Base-by-base conservation (phyloP, 108 stramenopile genomes). In the Cylindrotheca fusiformis region DNA sequence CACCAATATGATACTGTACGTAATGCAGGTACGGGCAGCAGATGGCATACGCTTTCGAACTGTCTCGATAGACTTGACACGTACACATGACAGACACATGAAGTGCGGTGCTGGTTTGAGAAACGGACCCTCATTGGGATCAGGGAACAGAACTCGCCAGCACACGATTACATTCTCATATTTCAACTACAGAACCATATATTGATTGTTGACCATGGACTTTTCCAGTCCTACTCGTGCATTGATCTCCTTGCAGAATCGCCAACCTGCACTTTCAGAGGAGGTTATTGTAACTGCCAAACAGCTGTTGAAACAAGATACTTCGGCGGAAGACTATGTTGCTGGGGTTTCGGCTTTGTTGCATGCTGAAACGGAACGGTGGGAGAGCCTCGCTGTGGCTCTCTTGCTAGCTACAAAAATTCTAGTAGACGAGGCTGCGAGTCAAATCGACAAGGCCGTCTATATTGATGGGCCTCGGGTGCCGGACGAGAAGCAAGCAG, bases 401-500 rank as follows among this genome's bases (percentile, higher is more conserved):
- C 70, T 90, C 4, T 77, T 76, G 45, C 65, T 90, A 32, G 75
- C 81, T 30, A 83, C 83, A 21, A 69, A 85, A 29, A 67, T 79
- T 47, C 71, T 90, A 4, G 36, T 63, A 18, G 36, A 77, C 6
- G 74, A 57, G 14, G 66, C 74, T 19, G 46, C 24, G 4, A 74
- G 59, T 19, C 58, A 69, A 60, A 54, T 51, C 32, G 47, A 33
- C 20, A n/a, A 32, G 27, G 32, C 59, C 2, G 88, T 88, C 0
- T 93, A 93, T 48, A 82, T 87, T 57, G 92, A 93, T 20, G 92
- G 92, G 12, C 92, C 92, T 5, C 80, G 91, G 3, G 83, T 93
- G 47, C 91, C 91, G 32, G 48, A 41, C 0, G 56, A 60, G 58
- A 58, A 64, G 4, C 30, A 65, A 21, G 33, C 54, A 3, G 36